A percentile compares a stretch with the other conserved stretches of the same genome.
Evolutionary conservation across 2,329 filamentous ascomycete species (phyloP).

Genomic region (Trichoderma arundinaceum): DNA sequence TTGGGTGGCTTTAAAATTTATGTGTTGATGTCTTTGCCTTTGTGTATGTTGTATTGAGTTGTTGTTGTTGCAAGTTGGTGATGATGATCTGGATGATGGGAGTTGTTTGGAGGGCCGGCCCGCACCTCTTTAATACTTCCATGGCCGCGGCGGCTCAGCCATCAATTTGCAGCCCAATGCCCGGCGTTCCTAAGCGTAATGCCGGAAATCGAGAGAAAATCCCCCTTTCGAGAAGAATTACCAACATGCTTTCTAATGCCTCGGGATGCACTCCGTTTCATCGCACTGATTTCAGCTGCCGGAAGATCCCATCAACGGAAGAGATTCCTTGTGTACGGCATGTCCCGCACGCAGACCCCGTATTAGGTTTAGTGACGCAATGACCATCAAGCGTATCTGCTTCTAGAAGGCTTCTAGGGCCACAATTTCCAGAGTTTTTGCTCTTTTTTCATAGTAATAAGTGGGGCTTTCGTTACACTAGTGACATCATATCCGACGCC

Average conservation of each 20-base stretch:
- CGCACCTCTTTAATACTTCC: slow-evolving; percentile 20
- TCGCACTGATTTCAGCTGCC: not conserved
- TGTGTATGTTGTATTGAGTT: not conserved
- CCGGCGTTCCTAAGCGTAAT: not conserved
- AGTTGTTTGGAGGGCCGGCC: not conserved
- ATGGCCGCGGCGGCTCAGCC: not conserved
- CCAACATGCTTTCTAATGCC: slow-evolving; percentile 13
- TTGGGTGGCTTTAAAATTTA: not conserved
- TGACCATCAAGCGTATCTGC: not conserved
- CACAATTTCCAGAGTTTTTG: too few relatives aligned
- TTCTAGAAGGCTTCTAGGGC: slow-evolving; percentile 13
- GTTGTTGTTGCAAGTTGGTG: not conserved
- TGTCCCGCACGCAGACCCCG: not conserved
- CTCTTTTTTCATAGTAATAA: not conserved
- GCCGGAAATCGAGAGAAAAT: not conserved
- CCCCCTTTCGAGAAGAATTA: not conserved
- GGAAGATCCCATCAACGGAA: slow-evolving; percentile 27
- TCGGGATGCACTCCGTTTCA: not conserved
- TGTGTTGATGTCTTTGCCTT: not conserved
- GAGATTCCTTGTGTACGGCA: slow-evolving; percentile 1
- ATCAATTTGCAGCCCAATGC: not conserved
- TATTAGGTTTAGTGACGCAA: slow-evolving; percentile 9
- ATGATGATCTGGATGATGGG: slow-evolving; percentile 4
- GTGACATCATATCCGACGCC: slow-evolving; percentile 23
- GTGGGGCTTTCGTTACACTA: not conserved